Conservation (phyloP, 2,329 filamentous ascomycete genomes). For the Verticillium nonalfalfae region DNA sequence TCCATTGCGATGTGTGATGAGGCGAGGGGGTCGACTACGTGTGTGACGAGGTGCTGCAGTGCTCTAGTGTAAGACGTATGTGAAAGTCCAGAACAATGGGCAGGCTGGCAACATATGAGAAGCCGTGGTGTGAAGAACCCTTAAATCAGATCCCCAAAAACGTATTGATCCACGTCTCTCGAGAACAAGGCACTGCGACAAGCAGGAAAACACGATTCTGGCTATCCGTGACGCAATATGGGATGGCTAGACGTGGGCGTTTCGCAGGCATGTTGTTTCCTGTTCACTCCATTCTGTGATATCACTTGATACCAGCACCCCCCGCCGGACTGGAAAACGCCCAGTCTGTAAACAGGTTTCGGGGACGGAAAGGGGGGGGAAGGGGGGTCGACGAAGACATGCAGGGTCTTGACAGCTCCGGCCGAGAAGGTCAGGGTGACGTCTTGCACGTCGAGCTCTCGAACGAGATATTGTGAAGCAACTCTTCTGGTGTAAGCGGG, state of each 20-base stretch:
- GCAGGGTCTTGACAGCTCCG: neutral
- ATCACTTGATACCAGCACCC: slow-evolving; percentile 5
- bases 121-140: neutral
- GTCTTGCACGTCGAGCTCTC: neutral
- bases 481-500: neutral
- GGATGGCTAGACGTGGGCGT: neutral
- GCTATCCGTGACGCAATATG: slow-evolving; percentile 3
- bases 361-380: neutral
- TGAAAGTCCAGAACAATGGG: neutral
- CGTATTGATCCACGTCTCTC: neutral
- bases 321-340: neutral
- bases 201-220: neutral
- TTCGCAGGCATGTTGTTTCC: neutral
- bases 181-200: neutral
- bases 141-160: slow-evolving; percentile 2
- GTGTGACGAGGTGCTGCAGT: neutral
- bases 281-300: slow-evolving; percentile 6
- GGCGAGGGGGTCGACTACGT: neutral
- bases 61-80: neutral
- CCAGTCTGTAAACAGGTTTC: slow-evolving; percentile 1
- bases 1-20: slow-evolving; percentile 10
- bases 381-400: neutral
- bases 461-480: neutral
- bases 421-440: neutral
- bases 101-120: neutral